Conservation (phyloP, 1,284 basidiomycete genomes). For the Ceratobasidium sp. region DNA sequence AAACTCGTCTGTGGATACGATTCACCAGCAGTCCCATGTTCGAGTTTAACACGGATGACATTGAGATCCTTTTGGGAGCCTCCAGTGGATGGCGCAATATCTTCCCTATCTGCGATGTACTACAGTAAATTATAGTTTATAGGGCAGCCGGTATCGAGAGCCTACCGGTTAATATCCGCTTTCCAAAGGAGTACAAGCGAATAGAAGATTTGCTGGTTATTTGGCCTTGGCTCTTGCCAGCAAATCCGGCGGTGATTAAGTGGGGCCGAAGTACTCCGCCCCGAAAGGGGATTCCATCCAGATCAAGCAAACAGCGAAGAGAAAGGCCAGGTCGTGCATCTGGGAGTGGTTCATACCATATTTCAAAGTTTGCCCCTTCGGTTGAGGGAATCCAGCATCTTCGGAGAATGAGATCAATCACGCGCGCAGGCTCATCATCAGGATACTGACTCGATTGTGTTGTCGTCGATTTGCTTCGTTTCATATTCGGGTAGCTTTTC, state of each 20-base stretch:
- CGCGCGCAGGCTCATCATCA: too few relatives aligned
- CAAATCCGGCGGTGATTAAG: background rate
- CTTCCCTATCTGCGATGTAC: background rate
- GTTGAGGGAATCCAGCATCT: conserved; percentile 37
- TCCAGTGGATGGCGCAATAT: background rate
- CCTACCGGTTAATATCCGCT: conserved; percentile 18
- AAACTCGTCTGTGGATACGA: background rate
- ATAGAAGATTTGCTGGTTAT: background rate
- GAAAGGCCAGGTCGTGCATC: background rate
- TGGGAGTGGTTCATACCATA: background rate
- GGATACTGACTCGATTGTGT: conserved; percentile 21
- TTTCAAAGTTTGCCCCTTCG: conserved; percentile 29
- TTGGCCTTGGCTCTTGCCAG: background rate
- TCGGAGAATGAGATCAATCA: too few relatives aligned
- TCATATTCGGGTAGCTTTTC: conserved; percentile 1
- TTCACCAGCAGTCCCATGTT: background rate
- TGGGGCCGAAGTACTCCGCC: background rate
- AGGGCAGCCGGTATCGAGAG: background rate
- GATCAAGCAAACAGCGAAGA: background rate
- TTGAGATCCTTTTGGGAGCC: conserved; percentile 6
- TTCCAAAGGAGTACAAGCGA: conserved; percentile 17
- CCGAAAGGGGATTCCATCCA: conserved; percentile 2
- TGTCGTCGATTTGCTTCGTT: background rate
- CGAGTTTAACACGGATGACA: conserved; percentile 2
- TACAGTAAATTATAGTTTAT: too few relatives aligned